A percentile compares a stretch with the other conserved stretches of the same genome.
Conservation (phyloP, 208 protist genomes). For the Leishmania gerbilli region DNA sequence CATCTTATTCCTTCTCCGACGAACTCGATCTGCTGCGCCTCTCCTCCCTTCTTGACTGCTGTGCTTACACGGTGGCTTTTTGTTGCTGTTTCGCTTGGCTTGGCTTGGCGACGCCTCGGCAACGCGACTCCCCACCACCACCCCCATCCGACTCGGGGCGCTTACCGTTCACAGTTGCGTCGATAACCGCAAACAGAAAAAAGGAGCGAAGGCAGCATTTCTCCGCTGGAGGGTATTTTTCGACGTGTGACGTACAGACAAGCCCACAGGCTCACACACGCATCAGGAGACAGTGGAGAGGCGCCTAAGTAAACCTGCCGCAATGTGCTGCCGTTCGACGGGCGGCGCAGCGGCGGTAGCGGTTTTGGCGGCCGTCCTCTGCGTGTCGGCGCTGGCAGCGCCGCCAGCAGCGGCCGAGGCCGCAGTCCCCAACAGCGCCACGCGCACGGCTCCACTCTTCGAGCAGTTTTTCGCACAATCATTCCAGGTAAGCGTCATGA, state of each 20-base stretch:
- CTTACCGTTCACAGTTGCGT: neutral
- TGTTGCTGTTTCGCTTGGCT: neutral
- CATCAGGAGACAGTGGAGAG: neutral
- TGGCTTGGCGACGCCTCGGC: neutral
- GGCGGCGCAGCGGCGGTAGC: neutral
- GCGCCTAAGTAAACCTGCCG: neutral
- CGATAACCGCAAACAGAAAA: neutral
- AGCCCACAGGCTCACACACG: neutral
- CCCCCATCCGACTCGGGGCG: too few species aligned
- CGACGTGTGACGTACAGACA: neutral
- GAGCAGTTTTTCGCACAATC: constrained; percentile 59
- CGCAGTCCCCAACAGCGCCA: constrained; percentile 3
- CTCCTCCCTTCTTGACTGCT: neutral
- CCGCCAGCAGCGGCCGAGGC: neutral
- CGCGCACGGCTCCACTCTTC: constrained; percentile 30
- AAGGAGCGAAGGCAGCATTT: neutral
- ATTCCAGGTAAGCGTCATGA: constrained; percentile 77
- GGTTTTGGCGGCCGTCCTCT: neutral
- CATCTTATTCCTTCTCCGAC: neutral
- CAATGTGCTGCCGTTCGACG: neutral
- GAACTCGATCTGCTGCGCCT: neutral
- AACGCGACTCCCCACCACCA: neutral
- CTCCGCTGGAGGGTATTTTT: neutral
- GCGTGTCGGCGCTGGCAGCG: neutral
- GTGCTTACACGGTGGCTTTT: neutral